Conservation (phyloP, 2,329 filamentous ascomycete genomes). For the Sordariomycetes sp. region DNA sequence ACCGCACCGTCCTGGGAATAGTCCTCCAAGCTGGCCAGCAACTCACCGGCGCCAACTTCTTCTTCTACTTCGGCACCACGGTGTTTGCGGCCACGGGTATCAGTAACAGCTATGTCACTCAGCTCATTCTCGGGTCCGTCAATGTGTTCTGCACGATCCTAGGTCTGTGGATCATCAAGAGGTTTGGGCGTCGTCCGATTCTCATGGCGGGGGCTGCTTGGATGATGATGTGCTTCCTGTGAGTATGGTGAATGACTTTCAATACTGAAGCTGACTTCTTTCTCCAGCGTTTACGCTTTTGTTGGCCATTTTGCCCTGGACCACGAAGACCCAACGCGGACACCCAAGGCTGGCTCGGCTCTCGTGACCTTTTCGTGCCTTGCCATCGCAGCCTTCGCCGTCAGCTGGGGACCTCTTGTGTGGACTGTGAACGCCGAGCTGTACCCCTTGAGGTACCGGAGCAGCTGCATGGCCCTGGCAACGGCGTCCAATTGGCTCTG, state of each 20-base stretch:
- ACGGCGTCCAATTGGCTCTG: slow-evolving; percentile 54
- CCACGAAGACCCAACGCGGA: slow-evolving; percentile 28
- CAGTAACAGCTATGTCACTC: slow-evolving; percentile 54
- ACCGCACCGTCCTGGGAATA: slow-evolving; percentile 55
- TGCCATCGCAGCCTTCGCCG: slow-evolving; percentile 59
- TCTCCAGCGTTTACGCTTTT: slow-evolving; percentile 32
- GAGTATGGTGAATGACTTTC: slow-evolving; percentile 7
- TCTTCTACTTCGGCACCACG: slow-evolving; percentile 58
- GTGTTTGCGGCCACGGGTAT: slow-evolving; percentile 60
- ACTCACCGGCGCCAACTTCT: slow-evolving; percentile 60
- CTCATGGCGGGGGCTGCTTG: slow-evolving; percentile 55
- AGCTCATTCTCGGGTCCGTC: slow-evolving; percentile 58
- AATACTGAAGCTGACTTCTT: not conserved
- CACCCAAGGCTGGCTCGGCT: slow-evolving; percentile 41
- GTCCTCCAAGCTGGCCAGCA: slow-evolving; percentile 57
- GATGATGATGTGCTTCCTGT: slow-evolving; percentile 46
- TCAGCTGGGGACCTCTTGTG: slow-evolving; percentile 61
- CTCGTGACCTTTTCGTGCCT: slow-evolving; percentile 63
- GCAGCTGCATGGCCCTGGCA: slow-evolving; percentile 44
- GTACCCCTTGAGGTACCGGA: slow-evolving; percentile 49
- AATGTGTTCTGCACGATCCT: slow-evolving; percentile 59
- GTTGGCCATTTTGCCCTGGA: slow-evolving; percentile 37
- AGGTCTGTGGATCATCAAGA: slow-evolving; percentile 57
- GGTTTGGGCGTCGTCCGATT: slow-evolving; percentile 53
- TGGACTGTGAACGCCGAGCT: slow-evolving; percentile 59